These are phyloP conservation scores for Verticillium nonalfalfae DNA, from an alignment of 2,329 filamentous ascomycete genomes.

Conservation along the genomic window DNA sequence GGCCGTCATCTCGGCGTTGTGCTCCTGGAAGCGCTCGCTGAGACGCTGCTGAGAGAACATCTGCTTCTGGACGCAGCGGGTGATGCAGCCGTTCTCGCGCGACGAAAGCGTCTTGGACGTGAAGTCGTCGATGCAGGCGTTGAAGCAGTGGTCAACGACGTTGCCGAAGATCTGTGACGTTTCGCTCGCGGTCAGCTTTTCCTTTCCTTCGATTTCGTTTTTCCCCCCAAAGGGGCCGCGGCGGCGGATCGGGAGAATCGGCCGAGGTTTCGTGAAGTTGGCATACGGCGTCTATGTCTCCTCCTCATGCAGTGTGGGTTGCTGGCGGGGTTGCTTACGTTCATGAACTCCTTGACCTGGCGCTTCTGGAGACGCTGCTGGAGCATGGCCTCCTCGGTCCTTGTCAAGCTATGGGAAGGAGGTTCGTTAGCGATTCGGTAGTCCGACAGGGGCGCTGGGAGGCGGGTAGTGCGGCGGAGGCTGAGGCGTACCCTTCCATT, in stretches of 20 bases:
- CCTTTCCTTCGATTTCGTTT: background rate
- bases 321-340: constrained; percentile 48
- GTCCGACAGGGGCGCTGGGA: background rate
- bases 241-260: background rate
- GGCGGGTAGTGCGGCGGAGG: background rate
- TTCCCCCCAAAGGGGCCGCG: background rate
- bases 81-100: constrained; percentile 86
- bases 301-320: background rate
- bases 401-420: constrained; percentile 48
- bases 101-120: constrained; percentile 89
- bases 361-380: constrained; percentile 93
- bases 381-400: constrained; percentile 84
- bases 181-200: background rate
- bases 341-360: constrained; percentile 99
- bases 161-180: constrained; percentile 49
- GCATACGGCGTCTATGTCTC: too few species aligned
- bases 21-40: constrained; percentile 79
- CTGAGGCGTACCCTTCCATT: constrained; percentile 15
- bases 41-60: constrained; percentile 87
- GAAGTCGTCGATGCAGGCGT: constrained; percentile 96
- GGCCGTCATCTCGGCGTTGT: constrained; percentile 54
- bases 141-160: constrained; percentile 86
- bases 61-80: constrained; percentile 93
- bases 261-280: background rate
- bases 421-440: constrained; percentile 5